These are phyloP conservation scores for Juglanconis juglandina DNA, from an alignment of 2,329 filamentous ascomycete species.

Conservation along the genomic window DNA sequence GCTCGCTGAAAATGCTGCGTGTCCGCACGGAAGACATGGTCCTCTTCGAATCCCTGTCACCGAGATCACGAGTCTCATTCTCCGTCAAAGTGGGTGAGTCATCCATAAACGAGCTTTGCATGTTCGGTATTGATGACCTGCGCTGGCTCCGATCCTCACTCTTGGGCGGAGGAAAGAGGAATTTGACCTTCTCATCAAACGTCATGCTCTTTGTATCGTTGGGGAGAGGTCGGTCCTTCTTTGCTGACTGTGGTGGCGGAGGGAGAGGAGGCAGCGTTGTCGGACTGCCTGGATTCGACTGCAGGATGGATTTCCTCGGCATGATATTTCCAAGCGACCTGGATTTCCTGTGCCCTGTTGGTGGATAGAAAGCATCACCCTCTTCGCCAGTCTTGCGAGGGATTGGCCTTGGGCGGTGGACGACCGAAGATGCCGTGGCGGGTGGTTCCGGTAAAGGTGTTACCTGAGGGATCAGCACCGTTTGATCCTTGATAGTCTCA, in stretches of 20 bases:
- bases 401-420: constrained; percentile 55
- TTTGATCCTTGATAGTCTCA: constrained; percentile 19
- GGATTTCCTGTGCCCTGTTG: constrained; percentile 42
- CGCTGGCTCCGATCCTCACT: constrained; percentile 24
- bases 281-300: constrained; percentile 42
- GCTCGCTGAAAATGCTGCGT: constrained; percentile 35
- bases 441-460: constrained; percentile 13
- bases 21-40: constrained; percentile 38
- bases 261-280: constrained; percentile 52
- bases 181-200: constrained; percentile 53
- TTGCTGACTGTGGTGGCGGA: constrained; percentile 39
- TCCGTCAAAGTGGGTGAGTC: constrained; percentile 24
- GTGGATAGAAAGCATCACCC: constrained; percentile 43
- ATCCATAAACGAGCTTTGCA: constrained; percentile 31
- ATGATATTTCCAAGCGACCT: constrained; percentile 47
- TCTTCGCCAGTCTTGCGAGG: constrained; percentile 46
- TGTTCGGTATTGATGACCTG: constrained; percentile 39
- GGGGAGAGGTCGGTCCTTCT: constrained; percentile 38
- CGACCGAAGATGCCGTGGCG: constrained; percentile 36
- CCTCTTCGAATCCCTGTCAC: constrained; percentile 31
- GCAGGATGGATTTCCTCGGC: constrained; percentile 44
- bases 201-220: constrained; percentile 58
- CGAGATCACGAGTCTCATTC: constrained; percentile 20
- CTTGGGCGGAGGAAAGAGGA: constrained; percentile 43
- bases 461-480: not conserved